phyloP scores from a whole-genome alignment of 1,284 basidiomycete species.

The Coniferiporia weirii region DNA sequence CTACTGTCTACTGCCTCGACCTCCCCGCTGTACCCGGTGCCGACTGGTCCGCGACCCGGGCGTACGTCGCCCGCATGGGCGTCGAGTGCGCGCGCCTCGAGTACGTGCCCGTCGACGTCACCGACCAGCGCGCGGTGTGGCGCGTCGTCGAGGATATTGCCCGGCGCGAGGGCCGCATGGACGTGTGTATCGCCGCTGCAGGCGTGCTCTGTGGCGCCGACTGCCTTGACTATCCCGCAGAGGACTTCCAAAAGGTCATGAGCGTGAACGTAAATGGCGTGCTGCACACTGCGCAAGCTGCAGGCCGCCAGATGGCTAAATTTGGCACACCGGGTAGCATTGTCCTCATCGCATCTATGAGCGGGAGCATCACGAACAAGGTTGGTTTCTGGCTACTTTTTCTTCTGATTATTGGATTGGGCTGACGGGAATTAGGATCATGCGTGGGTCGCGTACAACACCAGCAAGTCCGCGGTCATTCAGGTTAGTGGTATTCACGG shows the following conservation, averaged over 20 bases:
- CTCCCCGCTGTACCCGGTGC: slow-evolving; percentile 57
- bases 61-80: slow-evolving; percentile 44
- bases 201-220: slow-evolving; percentile 64
- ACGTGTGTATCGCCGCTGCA: slow-evolving; percentile 73
- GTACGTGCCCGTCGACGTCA: slow-evolving; percentile 63
- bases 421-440: slow-evolving; percentile 42
- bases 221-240: slow-evolving; percentile 65
- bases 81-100: slow-evolving; percentile 46
- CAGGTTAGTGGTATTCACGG: slow-evolving; percentile 45
- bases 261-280: slow-evolving; percentile 76
- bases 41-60: slow-evolving; percentile 58
- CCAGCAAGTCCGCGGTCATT: slow-evolving; percentile 76
- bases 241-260: slow-evolving; percentile 69
- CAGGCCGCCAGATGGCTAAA: slow-evolving; percentile 68
- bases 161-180: slow-evolving; percentile 58
- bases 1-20: slow-evolving; percentile 75
- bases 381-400: slow-evolving; percentile 33
- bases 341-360: slow-evolving; percentile 83
- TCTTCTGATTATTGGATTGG: not conserved
- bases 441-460: slow-evolving; percentile 76
- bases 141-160: slow-evolving; percentile 53
- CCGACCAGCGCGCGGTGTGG: slow-evolving; percentile 56
- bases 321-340: slow-evolving; percentile 76
- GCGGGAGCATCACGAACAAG: slow-evolving; percentile 77
- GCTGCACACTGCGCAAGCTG: slow-evolving; percentile 74